A percentile compares a stretch with the other conserved stretches of the same genome.
Evolutionary conservation across 495 filamentous ascomycete genomes (phyloP).

Genomic region (Trichoderma gamsii): DNA sequence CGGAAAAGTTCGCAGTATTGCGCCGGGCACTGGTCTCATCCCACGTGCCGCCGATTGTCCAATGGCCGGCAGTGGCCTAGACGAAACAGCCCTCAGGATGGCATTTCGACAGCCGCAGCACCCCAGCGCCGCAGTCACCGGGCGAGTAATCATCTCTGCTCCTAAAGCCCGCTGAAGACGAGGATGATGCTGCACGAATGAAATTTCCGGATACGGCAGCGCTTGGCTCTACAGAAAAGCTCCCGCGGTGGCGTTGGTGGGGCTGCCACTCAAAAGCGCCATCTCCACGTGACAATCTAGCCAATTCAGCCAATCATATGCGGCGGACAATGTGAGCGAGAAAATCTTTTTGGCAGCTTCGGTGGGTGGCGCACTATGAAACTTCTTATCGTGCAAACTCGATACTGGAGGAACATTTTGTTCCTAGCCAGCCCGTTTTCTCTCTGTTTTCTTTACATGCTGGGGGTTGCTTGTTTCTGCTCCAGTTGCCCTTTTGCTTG

Average conservation of each 20-base stretch:
- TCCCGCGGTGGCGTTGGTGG: constrained; percentile 11
- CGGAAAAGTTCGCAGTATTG: not conserved
- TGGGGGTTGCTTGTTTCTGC: not conserved
- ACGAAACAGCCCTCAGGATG: constrained; percentile 9
- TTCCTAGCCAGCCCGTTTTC: constrained; percentile 2
- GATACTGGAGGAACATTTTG: constrained; percentile 12
- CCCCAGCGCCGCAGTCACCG: constrained; percentile 2
- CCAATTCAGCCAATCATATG: not conserved
- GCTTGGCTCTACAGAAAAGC: not conserved
- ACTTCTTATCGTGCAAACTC: not conserved
- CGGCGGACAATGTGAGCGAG: not conserved
- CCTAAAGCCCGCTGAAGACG: not conserved
- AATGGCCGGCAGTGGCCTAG: not conserved
- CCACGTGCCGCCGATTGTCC: not conserved
- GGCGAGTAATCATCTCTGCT: constrained; percentile 13
- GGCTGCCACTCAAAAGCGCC: not conserved
- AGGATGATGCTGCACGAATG: not conserved
- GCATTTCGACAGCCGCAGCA: constrained; percentile 11
- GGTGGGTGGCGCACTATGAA: constrained; percentile 4
- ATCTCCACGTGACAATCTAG: not conserved
- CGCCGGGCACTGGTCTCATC: not conserved
- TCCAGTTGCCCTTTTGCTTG: not conserved
- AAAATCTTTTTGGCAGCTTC: constrained; percentile 7
- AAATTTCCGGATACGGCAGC: constrained; percentile 4
- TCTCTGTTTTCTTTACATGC: not conserved